A percentile compares a stretch with the other conserved stretches of the same genome.
Conservation (phyloP, 306 rosid genomes). For the Casuarina glauca region DNA sequence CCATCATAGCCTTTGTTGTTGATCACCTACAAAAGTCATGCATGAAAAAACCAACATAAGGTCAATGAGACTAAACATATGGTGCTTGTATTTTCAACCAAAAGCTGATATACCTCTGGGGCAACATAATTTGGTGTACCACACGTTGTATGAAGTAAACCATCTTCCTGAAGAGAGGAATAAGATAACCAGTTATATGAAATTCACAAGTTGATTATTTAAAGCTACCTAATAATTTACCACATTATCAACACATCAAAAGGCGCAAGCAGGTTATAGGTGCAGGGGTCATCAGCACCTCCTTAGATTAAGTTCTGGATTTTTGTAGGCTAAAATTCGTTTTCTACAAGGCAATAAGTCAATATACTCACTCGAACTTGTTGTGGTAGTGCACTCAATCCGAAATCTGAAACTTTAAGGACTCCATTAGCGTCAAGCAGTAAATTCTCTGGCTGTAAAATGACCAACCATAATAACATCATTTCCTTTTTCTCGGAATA, state of each 20-base stretch:
- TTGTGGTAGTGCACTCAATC: slow-evolving; percentile 93
- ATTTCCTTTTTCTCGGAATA: slow-evolving; percentile 2
- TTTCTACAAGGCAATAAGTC: slow-evolving; percentile 18
- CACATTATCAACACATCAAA: not conserved
- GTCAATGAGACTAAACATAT: slow-evolving; percentile 15
- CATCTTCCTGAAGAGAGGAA: slow-evolving; percentile 64
- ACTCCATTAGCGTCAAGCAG: slow-evolving; percentile 68
- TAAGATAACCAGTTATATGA: slow-evolving; percentile 15
- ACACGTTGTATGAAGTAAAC: slow-evolving; percentile 92
- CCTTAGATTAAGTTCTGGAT: not conserved
- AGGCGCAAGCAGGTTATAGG: not conserved
- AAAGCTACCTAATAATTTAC: not conserved
- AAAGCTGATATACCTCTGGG: slow-evolving; percentile 73
- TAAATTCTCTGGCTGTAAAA: slow-evolving; percentile 80
- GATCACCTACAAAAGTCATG: slow-evolving; percentile 64
- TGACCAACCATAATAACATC: slow-evolving; percentile 29
- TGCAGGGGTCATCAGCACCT: not conserved
- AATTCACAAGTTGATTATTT: not conserved
- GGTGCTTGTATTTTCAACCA: slow-evolving; percentile 4
- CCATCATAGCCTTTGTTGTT: slow-evolving; percentile 93
- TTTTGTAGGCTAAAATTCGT: not conserved
- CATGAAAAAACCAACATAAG: slow-evolving; percentile 15
- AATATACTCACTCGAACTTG: slow-evolving; percentile 80
- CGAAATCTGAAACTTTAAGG: slow-evolving; percentile 96
- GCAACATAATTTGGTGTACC: slow-evolving; percentile 99